Base-by-base conservation (phyloP, 495 filamentous ascomycete species). In the Oidiodendron maius region DNA sequence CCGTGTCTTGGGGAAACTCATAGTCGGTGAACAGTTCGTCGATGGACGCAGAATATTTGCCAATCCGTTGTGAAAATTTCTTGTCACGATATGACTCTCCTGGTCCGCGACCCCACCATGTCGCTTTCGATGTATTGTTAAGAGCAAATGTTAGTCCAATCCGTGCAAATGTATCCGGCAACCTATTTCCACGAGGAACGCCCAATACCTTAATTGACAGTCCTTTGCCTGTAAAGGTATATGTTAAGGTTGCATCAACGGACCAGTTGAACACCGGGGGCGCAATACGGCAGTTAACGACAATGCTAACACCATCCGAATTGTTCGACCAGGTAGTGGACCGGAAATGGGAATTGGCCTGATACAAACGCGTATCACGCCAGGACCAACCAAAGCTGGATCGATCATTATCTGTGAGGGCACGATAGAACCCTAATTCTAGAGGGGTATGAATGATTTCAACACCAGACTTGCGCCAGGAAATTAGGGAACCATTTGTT, bases 1-100 rank as follows among this genome's bases (percentile, higher is more conserved):
- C 79, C 22, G 61, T 69, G 32, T 86, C 83, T 58, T 87, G 83
- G 10, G 83, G 83, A 39, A 78, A 78, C 48, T 87, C 83, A 56
- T 85, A 87, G 10, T 71, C 61, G 3, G 70, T 68, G 38, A 71
- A 75, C 4, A 85, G 59, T 2, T 72, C 64, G 21, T 72, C 70
- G 8, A 67, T 54, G 1, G 53, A 22, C 4, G 34, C 8, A 13
- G 44, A 52, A 65, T 74, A 83, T 3, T 69, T 63, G 5, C 80
- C 80, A 3, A 84, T 46, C 16, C 58, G 60, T 53, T 82, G 79
- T 15, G 80, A 70, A 2, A 65, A 55, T 57, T 84, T 83, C 63
- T 71, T 80, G 61, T 87, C 83, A 12, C 64, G 48, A 53, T 86
- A 87, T 6, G 66, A 70, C 58, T 84, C 79, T 0, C 73, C 76